Evolutionary conservation across 2,329 filamentous ascomycete genomes (phyloP).

Genomic region (Clarireedia hainanense): DNA sequence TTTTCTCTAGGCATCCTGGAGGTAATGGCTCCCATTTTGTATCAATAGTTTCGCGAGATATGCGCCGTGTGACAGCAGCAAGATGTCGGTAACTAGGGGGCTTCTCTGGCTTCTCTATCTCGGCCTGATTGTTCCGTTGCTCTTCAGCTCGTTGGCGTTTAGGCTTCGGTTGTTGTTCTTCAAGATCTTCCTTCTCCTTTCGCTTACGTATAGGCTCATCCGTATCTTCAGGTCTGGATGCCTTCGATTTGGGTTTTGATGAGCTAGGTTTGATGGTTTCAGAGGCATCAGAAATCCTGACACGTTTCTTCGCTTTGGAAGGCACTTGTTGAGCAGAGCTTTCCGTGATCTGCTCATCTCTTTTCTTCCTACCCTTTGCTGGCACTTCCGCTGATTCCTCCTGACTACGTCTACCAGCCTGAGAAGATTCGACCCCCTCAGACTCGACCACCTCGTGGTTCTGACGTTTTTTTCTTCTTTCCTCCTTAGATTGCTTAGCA

Average conservation of each 20-base stretch:
- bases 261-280: background rate
- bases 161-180: constrained; percentile 5
- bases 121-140: background rate
- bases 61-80: constrained; percentile 40
- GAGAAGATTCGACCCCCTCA: background rate
- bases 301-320: constrained; percentile 2
- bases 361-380: background rate
- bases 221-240: background rate
- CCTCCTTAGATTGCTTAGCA: background rate
- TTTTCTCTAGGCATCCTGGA: constrained; percentile 43
- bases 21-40: constrained; percentile 59
- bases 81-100: constrained; percentile 40
- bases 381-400: background rate
- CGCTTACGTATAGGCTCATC: constrained; percentile 2
- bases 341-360: background rate
- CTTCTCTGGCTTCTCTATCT: constrained; percentile 10
- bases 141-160: constrained; percentile 9
- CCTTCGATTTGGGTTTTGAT: background rate
- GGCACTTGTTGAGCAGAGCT: background rate
- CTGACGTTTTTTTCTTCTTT: background rate
- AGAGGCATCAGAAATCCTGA: constrained; percentile 2
- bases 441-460: background rate
- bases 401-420: background rate
- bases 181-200: background rate
- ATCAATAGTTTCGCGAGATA: constrained; percentile 58